A percentile compares a stretch with the other conserved stretches of the same genome.
Evolutionary conservation across 2,329 filamentous ascomycete genomes (phyloP).

Genomic region (Cytospora mali): DNA sequence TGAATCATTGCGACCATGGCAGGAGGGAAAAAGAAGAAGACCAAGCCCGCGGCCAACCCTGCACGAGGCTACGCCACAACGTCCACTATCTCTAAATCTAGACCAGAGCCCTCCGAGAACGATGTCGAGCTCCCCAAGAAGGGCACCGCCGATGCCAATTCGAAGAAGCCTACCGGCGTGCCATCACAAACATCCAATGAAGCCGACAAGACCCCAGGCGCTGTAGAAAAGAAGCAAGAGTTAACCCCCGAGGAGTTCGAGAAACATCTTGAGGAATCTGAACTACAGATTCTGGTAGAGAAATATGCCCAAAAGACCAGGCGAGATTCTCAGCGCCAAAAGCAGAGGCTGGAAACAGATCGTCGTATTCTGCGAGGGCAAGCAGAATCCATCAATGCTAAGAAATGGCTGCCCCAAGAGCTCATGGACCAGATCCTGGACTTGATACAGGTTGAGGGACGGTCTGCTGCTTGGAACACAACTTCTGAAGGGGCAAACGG

Average conservation of each 20-base stretch:
- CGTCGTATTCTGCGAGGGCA: constrained; percentile 78
- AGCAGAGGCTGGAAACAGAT: constrained; percentile 80
- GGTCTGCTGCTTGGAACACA: constrained; percentile 56
- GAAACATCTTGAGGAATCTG: constrained; percentile 83
- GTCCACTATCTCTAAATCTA: constrained; percentile 81
- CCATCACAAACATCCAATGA: constrained; percentile 31
- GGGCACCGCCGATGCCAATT: constrained; percentile 27
- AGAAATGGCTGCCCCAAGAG: constrained; percentile 80
- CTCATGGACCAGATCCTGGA: constrained; percentile 77
- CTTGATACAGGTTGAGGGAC: constrained; percentile 67
- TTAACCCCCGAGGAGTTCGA: constrained; percentile 89
- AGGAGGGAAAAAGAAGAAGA: constrained; percentile 83
- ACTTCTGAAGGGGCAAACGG: constrained; percentile 47
- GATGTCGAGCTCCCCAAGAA: constrained; percentile 32
- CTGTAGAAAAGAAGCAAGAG: constrained; percentile 43
- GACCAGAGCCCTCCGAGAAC: constrained; percentile 58
- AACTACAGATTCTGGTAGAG: constrained; percentile 84
- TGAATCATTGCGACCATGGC: constrained; percentile 59
- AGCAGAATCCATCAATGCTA: constrained; percentile 70
- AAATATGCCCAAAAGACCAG: constrained; percentile 78
- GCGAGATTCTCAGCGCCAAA: constrained; percentile 77
- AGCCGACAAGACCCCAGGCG: constrained; percentile 28
- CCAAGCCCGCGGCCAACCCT: constrained; percentile 84
- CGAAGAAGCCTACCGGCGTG: constrained; percentile 28
- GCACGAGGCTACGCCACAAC: constrained; percentile 93